Base-by-base conservation (phyloP, 768 basidiomycete species). In the Astraeus odoratus region DNA sequence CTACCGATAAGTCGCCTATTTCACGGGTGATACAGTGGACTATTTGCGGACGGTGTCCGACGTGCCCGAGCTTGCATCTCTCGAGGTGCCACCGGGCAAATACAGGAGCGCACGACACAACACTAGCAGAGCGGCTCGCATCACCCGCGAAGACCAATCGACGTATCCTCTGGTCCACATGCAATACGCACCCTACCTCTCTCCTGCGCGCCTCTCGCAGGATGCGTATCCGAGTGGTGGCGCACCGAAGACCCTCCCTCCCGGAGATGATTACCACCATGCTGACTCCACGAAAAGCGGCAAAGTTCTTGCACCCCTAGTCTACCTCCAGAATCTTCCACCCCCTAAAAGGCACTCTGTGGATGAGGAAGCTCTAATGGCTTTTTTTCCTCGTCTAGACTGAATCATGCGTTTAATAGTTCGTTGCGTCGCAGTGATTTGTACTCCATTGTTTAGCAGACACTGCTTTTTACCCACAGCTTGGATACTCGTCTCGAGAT, bases 1-100 rank as follows among this genome's bases (percentile, higher is more conserved):
- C 18, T 53, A n/a, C n/a, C n/a, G n/a, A n/a, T n/a, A n/a, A 89
- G 86, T 86, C 54, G 86, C 86, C 8, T 89, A 89, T 64, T 87
- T 80, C 56, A 84, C 81, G 0, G 72, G 78, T 33, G 78, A 82
- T 24, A 76, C 79, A 0, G 59, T 78, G 25, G 71, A 81, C 42
- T 65, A 67, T 41, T 70, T 89, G 18, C 63, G 57, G 37, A 80
- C 77, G 3, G 72, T 89, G 35, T 74, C 83, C 42, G 76, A 85
- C 40, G 62, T 77, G 34, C 75, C 77, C 10, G 61, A 70, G 34
- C 71, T 89, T 37, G 69, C 73, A 8, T 54, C 58, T 27, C 57
- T 89, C 19, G 57, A 62, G 6, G 79, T 82, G 29, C 85, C 86
- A 0, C 60, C 61, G 4, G 79, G 78, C 16, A 73, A 65, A 44